Evolutionary conservation across 1,284 basidiomycete species (phyloP).

Genomic region (Cutaneotrichosporon sp.): DNA sequence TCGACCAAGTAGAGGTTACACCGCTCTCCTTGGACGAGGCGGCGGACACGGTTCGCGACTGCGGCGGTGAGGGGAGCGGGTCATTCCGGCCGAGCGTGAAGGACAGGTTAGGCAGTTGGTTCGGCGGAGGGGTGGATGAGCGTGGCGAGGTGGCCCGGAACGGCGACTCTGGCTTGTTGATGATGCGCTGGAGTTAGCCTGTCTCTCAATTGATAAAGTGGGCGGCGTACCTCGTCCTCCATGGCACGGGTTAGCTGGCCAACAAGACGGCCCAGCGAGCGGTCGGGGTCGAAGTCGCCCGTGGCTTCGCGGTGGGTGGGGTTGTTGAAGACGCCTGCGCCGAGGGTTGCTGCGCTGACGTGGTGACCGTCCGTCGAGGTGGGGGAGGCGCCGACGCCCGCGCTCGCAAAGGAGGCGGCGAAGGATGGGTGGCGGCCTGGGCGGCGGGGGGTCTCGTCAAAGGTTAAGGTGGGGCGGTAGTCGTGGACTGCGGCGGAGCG

Average conservation of each 20-base stretch:
- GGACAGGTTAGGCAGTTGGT: conserved; percentile 55
- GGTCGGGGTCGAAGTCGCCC: conserved; percentile 82
- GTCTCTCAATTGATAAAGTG: background rate
- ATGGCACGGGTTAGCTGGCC: conserved; percentile 48
- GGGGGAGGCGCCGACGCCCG: conserved; percentile 50
- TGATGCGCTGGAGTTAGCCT: conserved; percentile 20
- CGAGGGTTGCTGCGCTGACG: conserved; percentile 80
- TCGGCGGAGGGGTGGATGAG: conserved; percentile 20
- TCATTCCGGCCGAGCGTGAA: conserved; percentile 45
- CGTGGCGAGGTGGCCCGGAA: conserved; percentile 16
- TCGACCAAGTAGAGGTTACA: too few relatives aligned
- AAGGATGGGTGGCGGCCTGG: conserved; percentile 4
- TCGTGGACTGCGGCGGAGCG: conserved; percentile 20
- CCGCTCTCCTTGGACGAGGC: conserved; percentile 14
- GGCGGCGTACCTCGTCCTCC: conserved; percentile 36
- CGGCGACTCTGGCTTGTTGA: conserved; percentile 22
- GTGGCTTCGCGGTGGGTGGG: conserved; percentile 57
- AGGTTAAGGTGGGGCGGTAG: conserved; percentile 11
- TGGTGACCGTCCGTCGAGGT: conserved; percentile 82
- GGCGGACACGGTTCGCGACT: conserved; percentile 29
- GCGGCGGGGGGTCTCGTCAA: conserved; percentile 19
- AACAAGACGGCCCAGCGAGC: conserved; percentile 65
- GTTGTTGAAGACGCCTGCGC: conserved; percentile 66
- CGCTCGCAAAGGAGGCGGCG: conserved; percentile 8
- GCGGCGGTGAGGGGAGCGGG: conserved; percentile 42